Conservation (phyloP, 768 basidiomycete species). For the Termitomyces sp. region DNA sequence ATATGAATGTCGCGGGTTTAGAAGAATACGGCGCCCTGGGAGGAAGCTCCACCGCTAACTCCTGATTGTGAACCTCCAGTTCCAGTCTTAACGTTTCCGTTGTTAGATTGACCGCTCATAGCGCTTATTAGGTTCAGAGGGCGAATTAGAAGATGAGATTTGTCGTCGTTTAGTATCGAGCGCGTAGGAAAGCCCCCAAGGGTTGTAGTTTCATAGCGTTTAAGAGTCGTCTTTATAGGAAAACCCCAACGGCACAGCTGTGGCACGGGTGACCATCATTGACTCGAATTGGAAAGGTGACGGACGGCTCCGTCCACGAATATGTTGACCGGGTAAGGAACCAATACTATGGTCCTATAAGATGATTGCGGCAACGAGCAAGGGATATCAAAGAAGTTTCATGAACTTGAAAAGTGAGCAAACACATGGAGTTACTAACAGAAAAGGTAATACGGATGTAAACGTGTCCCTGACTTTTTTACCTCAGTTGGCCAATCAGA, state of each 20-base stretch:
- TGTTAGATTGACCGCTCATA: conserved; percentile 37
- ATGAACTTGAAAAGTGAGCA: conserved; percentile 12
- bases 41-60: conserved; percentile 44
- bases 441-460: conserved; percentile 10
- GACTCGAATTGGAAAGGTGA: conserved; percentile 33
- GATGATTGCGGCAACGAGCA: conserved; percentile 31
- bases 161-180: conserved; percentile 3
- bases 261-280: conserved; percentile 29
- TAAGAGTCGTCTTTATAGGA: conserved; percentile 21
- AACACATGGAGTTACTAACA: conserved; percentile 25
- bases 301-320: conserved; percentile 22
- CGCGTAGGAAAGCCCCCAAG: conserved; percentile 13
- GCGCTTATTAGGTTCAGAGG: conserved; percentile 11
- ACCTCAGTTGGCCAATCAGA: conserved; percentile 17
- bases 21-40: conserved; percentile 56
- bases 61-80: conserved; percentile 32
- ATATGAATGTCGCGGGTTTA: conserved; percentile 22
- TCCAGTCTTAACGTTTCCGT: conserved; percentile 27
- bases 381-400: conserved; percentile 30
- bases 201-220: conserved; percentile 26
- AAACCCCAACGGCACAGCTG: conserved; percentile 13
- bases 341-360: conserved; percentile 25
- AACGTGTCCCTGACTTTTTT: conserved; percentile 26
- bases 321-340: conserved; percentile 23
- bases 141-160: conserved; percentile 4